Conservation (phyloP, 1,284 basidiomycete species). For the Sporisorium graminicola region DNA sequence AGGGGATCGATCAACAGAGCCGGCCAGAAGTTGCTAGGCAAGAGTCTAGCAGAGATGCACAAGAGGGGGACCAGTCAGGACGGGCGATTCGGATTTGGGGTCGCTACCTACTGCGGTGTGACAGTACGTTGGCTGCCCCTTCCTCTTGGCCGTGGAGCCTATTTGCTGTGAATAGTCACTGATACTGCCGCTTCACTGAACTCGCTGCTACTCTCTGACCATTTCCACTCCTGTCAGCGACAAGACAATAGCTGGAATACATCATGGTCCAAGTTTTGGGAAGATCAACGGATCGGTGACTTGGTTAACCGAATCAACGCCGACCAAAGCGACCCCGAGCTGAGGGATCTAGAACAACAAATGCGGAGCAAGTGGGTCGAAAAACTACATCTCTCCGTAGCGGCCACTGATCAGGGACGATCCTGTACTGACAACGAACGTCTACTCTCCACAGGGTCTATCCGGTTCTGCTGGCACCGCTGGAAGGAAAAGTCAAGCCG, state of each 20-base stretch:
- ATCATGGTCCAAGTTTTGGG: constrained; percentile 46
- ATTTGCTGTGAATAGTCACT: neutral
- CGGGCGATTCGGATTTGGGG: constrained; percentile 33
- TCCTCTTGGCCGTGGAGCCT: neutral
- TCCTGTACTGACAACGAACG: neutral
- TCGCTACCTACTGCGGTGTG: constrained; percentile 40
- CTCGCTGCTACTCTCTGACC: too few relatives aligned
- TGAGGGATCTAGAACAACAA: constrained; percentile 29
- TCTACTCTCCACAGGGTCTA: constrained; percentile 19
- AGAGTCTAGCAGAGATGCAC: constrained; percentile 38
- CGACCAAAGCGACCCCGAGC: constrained; percentile 24
- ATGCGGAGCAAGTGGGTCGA: constrained; percentile 34
- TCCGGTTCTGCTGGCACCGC: constrained; percentile 30
- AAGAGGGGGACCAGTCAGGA: constrained; percentile 22
- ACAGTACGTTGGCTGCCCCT: constrained; percentile 19
- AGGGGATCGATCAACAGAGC: constrained; percentile 18
- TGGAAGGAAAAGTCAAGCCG: constrained; percentile 44
- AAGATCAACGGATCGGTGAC: constrained; percentile 38
- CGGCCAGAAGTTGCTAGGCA: constrained; percentile 23
- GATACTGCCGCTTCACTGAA: neutral
- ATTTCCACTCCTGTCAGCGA: constrained; percentile 6
- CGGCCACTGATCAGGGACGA: too few relatives aligned
- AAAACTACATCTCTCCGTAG: too few relatives aligned
- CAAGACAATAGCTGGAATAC: constrained; percentile 48
- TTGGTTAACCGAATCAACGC: constrained; percentile 26